These are phyloP conservation scores for Diaporthe citrichinensis DNA, from an alignment of 2,329 filamentous ascomycete species.

Conservation along the genomic window DNA sequence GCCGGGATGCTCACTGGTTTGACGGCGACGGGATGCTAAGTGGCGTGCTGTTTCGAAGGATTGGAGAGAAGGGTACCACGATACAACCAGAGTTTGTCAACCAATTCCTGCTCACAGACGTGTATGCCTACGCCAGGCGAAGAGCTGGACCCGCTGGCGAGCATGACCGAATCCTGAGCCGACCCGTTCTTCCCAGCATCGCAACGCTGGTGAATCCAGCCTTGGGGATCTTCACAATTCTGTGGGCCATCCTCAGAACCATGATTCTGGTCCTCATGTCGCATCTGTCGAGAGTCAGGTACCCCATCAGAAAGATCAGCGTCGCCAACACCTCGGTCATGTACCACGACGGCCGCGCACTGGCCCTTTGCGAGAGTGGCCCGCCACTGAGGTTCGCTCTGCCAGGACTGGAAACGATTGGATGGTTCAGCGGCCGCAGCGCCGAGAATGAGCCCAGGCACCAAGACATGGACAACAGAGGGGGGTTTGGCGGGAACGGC, in stretches of 20 bases:
- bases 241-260: constrained; percentile 68
- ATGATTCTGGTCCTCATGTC: constrained; percentile 71
- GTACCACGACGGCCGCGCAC: constrained; percentile 77
- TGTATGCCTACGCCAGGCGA: constrained; percentile 69
- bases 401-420: constrained; percentile 75
- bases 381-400: constrained; percentile 76
- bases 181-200: constrained; percentile 77
- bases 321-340: constrained; percentile 78
- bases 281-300: constrained; percentile 67
- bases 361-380: constrained; percentile 80
- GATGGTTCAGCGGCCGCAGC: constrained; percentile 75
- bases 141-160: constrained; percentile 47
- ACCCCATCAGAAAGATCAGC: constrained; percentile 75
- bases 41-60: constrained; percentile 71
- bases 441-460: constrained; percentile 64
- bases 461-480: constrained; percentile 15
- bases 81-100: constrained; percentile 77
- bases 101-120: constrained; percentile 77
- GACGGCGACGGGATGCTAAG: constrained; percentile 83
- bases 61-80: constrained; percentile 52
- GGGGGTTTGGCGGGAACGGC: constrained; percentile 68
- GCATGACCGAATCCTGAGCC: constrained; percentile 55
- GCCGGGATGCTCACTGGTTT: constrained; percentile 79
- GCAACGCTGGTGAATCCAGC: constrained; percentile 74
- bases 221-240: constrained; percentile 63